Evolutionary conservation across 768 basidiomycete species (phyloP).

Genomic region (Amanita thiersii): DNA sequence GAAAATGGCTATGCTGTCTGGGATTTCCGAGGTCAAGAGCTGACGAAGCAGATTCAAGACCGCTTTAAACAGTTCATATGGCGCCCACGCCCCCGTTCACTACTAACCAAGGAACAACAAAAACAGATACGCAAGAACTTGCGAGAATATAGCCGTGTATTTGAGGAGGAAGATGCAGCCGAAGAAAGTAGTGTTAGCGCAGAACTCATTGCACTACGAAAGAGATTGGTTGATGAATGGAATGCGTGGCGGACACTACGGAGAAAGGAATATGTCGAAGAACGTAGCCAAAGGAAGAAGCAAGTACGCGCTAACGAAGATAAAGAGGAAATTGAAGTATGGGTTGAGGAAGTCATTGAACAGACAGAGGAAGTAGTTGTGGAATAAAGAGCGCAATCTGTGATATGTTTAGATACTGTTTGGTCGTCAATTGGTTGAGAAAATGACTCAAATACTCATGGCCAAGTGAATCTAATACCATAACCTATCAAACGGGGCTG

Average conservation of each 20-base stretch:
- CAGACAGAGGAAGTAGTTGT: constrained; percentile 80
- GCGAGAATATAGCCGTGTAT: constrained; percentile 82
- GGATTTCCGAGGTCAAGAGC: constrained; percentile 97
- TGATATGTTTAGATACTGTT: not conserved
- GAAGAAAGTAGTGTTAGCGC: constrained; percentile 94
- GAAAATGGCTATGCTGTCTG: constrained; percentile 96
- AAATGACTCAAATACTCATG: too few relatives aligned
- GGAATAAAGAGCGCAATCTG: constrained; percentile 26
- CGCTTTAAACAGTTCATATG: constrained; percentile 99
- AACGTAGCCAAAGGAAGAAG: constrained; percentile 30
- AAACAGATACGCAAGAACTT: constrained; percentile 81
- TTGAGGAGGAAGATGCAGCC: constrained; percentile 95
- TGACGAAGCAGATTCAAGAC: constrained; percentile 83
- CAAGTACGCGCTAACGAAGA: constrained; percentile 26
- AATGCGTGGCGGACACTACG: constrained; percentile 88
- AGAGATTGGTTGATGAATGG: constrained; percentile 96
- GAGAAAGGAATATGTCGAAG: constrained; percentile 56
- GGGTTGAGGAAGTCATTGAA: constrained; percentile 90
- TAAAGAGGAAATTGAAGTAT: constrained; percentile 89
- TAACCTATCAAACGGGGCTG: too few relatives aligned
- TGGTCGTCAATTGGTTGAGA: not conserved
- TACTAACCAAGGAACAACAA: constrained; percentile 85
- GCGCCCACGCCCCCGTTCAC: constrained; percentile 89
- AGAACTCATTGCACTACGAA: constrained; percentile 84
- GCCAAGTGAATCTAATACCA: too few relatives aligned